Conservation (phyloP, 2,329 filamentous ascomycete genomes). For the Aphanocladium album region DNA sequence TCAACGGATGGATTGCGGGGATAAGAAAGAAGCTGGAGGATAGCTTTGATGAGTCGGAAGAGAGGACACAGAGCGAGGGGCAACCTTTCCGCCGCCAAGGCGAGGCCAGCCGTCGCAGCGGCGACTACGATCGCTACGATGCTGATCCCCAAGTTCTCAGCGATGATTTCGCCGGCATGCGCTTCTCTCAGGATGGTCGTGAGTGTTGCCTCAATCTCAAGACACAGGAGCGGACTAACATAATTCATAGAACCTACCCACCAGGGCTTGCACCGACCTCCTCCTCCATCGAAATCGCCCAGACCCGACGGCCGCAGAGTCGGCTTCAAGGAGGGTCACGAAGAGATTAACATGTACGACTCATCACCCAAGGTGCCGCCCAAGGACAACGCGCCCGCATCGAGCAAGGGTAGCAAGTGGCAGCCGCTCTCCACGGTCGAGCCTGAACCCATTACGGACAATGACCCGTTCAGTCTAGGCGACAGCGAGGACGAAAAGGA, state of each 20-base stretch:
- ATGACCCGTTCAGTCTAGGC: conserved; percentile 93
- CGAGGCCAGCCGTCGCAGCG: conserved; percentile 65
- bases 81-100: conserved; percentile 46
- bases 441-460: conserved; percentile 77
- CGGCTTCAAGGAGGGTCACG: conserved; percentile 58
- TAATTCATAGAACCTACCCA: conserved; percentile 33
- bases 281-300: conserved; percentile 48
- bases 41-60: conserved; percentile 69
- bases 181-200: conserved; percentile 59
- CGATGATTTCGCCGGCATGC: conserved; percentile 78
- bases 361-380: conserved; percentile 52
- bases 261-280: conserved; percentile 73
- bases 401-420: conserved; percentile 86
- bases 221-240: conserved; percentile 14
- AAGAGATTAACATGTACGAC: conserved; percentile 76
- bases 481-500: conserved; percentile 92
- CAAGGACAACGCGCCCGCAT: conserved; percentile 42
- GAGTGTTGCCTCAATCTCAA: conserved; percentile 27
- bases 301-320: conserved; percentile 49
- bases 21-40: conserved; percentile 93
- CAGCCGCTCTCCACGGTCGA: conserved; percentile 82
- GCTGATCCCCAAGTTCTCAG: conserved; percentile 85
- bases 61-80: conserved; percentile 24
- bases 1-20: conserved; percentile 88
- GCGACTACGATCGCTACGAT: conserved; percentile 88